Evolutionary conservation across 2,329 filamentous ascomycete species (phyloP).

Genomic region (Didymella pomorum): DNA sequence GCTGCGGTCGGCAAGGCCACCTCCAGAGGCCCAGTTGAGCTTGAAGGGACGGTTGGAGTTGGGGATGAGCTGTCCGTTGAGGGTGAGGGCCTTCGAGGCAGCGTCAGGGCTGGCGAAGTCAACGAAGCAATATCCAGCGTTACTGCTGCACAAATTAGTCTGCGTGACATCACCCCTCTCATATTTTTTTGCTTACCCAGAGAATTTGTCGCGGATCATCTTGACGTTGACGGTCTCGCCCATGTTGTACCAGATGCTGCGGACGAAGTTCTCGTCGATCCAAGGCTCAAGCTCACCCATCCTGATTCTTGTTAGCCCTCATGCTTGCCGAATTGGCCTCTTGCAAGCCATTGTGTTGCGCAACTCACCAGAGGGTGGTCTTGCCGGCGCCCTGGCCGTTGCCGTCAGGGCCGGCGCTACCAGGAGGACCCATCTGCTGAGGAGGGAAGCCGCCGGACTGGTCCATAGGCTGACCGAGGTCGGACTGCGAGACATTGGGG

Average conservation of each 20-base stretch:
- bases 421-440: slow-evolving; percentile 55
- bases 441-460: slow-evolving; percentile 61
- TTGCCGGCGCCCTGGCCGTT: slow-evolving; percentile 55
- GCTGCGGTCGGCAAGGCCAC: slow-evolving; percentile 86
- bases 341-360: slow-evolving; percentile 11
- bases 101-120: slow-evolving; percentile 86
- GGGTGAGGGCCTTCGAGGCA: slow-evolving; percentile 85
- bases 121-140: slow-evolving; percentile 98
- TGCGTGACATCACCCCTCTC: slow-evolving; percentile 8
- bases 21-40: slow-evolving; percentile 98
- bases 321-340: background rate
- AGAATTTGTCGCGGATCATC: slow-evolving; percentile 99
- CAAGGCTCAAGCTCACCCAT: slow-evolving; percentile 99
- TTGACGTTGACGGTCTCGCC: slow-evolving; percentile 97
- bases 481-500: slow-evolving; percentile 54
- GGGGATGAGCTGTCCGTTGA: slow-evolving; percentile 89
- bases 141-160: slow-evolving; percentile 72
- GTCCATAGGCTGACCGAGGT: slow-evolving; percentile 66
- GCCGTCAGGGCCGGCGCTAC: slow-evolving; percentile 46
- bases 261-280: slow-evolving; percentile 99
- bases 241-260: slow-evolving; percentile 92
- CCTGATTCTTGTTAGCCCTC: slow-evolving; percentile 62
- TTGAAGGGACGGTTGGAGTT: slow-evolving; percentile 97
- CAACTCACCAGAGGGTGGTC: slow-evolving; percentile 62
- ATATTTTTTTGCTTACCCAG: slow-evolving; percentile 70